Percentiles rank a stretch among this genome's conserved stretches.
Evolutionary conservation across 139 green algal species (phyloP).

Genomic region (Coelastrella sp.): DNA sequence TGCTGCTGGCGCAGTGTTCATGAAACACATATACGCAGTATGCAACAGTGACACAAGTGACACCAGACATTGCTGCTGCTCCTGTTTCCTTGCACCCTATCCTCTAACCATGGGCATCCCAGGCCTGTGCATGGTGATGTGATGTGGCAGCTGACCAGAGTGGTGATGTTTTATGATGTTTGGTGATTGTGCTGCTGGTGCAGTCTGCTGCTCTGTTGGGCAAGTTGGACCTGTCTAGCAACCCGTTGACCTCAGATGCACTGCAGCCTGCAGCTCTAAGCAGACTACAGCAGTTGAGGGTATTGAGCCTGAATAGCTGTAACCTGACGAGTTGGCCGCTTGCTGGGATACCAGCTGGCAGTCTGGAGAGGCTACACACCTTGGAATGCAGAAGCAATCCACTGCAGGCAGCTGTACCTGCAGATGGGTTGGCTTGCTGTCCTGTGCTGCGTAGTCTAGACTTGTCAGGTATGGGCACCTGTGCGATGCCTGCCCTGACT

Average conservation of each 20-base stretch:
- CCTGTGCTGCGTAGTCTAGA: slow-evolving; percentile 50
- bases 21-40: not conserved
- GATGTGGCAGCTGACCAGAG: slow-evolving; percentile 14
- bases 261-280: not conserved
- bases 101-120: too few relatives aligned
- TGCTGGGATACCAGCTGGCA: not conserved
- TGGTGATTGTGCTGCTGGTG: slow-evolving; percentile 31
- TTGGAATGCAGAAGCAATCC: slow-evolving; percentile 49
- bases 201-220: slow-evolving; percentile 1
- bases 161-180: slow-evolving; percentile 10
- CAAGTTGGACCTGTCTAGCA: slow-evolving; percentile 54
- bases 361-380: slow-evolving; percentile 46
- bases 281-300: not conserved
- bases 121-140: too few relatives aligned
- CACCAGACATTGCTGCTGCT: too few relatives aligned
- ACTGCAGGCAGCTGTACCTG: slow-evolving; percentile 35
- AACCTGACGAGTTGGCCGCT: slow-evolving; percentile 56
- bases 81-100: too few relatives aligned
- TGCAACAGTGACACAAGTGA: too few relatives aligned
- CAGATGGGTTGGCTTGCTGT: slow-evolving; percentile 45
- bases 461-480: slow-evolving; percentile 48
- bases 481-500: too few relatives aligned
- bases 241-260: not conserved
- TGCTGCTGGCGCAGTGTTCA: not conserved
- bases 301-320: slow-evolving; percentile 48